Evolutionary conservation across 768 basidiomycete genomes (phyloP), one percentile per base, ranked within the genome.

Genomic region (Tubosaeta sp.): DNA sequence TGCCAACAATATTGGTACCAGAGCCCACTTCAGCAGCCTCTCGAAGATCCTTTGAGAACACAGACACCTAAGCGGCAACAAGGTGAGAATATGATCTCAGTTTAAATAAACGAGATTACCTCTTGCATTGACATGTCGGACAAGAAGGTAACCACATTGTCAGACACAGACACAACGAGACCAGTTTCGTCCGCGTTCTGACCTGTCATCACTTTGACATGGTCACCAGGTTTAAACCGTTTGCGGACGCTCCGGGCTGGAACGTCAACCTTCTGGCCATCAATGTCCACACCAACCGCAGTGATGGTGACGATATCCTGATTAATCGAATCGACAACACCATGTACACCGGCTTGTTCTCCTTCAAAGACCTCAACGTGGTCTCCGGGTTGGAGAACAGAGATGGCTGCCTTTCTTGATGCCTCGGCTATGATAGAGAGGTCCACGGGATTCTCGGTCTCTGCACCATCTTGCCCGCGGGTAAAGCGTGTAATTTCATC

Each of bases 71-170:
- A 46, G 32, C 41, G 21, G 24, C 46, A 22, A 27, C 16, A 44
- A 42, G 35, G 51, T 59, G 48, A 56, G 44, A 42, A 48, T 30
- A 24, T 4, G 22, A 18, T n/a, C 22, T 24, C 32, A 21, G 3
- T 25, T 21, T 21, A 31, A 49, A 21, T 11, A 46, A 3, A 40
- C n/a, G 1, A 10, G 58, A 71, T 44, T 53, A 91, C 94, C 82
- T 98, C 95, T 61, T 92, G 88, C 83, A 94, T 84, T 3, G 89
- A 87, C 83, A 98, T 90, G 66, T 98, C 96, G n/a, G 92, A 95
- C 58, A 96, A 71, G 73, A 98, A 94, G 1, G 95, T 97, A 14
- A 98, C 90, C 22, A 93, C 83, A 46, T 94, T 91, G 60, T 91
- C 90, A 4, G 87, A 76, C 18, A 94, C 86, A 19, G 92, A 87